phyloP scores from a whole-genome alignment of 768 basidiomycete species.

The Lepiota brunneoincarnata region DNA sequence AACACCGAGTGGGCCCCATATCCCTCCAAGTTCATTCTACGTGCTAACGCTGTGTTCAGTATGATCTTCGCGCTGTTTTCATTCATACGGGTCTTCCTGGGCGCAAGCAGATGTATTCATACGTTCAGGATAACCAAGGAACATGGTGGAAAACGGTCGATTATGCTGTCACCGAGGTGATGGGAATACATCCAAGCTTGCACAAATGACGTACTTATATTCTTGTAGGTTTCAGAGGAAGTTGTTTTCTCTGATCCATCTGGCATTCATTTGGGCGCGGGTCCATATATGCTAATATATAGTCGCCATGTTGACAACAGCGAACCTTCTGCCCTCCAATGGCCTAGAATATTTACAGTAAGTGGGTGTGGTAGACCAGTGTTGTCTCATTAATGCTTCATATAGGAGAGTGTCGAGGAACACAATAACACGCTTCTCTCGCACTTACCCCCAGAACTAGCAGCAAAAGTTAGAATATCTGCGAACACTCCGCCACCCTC shows the following conservation, averaged over 20 bases:
- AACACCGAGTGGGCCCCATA: constrained; percentile 44
- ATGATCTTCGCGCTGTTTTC: constrained; percentile 77
- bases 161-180: constrained; percentile 62
- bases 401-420: constrained; percentile 30
- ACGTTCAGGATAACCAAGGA: constrained; percentile 59
- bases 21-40: neutral
- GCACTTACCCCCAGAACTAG: constrained; percentile 30
- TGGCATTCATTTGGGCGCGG: constrained; percentile 73
- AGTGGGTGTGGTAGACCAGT: constrained; percentile 6
- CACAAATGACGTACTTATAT: neutral
- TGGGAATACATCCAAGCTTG: neutral
- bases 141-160: constrained; percentile 85
- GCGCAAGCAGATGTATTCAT: constrained; percentile 75
- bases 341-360: constrained; percentile 37
- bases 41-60: constrained; percentile 37
- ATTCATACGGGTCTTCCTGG: constrained; percentile 78
- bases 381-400: neutral
- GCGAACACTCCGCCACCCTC: constrained; percentile 4
- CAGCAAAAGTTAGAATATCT: constrained; percentile 20
- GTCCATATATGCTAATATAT: constrained; percentile 79
- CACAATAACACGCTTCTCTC: constrained; percentile 34
- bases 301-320: constrained; percentile 39
- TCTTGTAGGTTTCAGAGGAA: constrained; percentile 65
- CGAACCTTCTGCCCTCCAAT: constrained; percentile 30
- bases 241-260: constrained; percentile 63